These are phyloP conservation scores for Pyrenophora seminiperda DNA, from an alignment of 2,329 filamentous ascomycete species.

Conservation along the genomic window DNA sequence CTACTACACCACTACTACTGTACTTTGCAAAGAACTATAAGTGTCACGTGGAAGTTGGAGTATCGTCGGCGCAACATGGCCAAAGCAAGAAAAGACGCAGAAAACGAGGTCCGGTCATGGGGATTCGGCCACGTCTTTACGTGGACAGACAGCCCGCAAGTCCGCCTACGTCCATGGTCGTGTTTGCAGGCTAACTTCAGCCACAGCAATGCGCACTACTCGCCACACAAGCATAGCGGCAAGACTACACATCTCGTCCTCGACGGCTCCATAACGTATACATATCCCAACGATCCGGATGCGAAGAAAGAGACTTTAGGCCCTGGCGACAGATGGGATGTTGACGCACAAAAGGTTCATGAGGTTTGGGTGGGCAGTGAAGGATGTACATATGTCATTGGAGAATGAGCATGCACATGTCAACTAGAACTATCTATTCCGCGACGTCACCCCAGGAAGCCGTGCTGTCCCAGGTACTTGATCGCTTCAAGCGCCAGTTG, in stretches of 20 bases:
- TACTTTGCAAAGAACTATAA: too few relatives aligned
- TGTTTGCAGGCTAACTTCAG: background rate
- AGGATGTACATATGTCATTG: conserved; percentile 72
- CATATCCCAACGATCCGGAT: conserved; percentile 65
- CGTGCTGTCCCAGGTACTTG: conserved; percentile 52
- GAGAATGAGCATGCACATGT: conserved; percentile 49
- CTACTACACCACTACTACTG: too few relatives aligned
- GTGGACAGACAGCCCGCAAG: conserved; percentile 73
- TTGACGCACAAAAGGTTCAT: conserved; percentile 66
- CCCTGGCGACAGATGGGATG: conserved; percentile 67
- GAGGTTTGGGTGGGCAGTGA: conserved; percentile 71
- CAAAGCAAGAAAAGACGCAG: conserved; percentile 56
- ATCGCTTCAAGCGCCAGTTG: conserved; percentile 52
- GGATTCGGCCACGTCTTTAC: conserved; percentile 73
- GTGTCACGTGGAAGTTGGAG: too few relatives aligned
- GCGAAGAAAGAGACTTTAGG: conserved; percentile 64
- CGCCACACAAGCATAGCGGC: conserved; percentile 67
- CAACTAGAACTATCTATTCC: background rate
- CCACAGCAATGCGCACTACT: conserved; percentile 68
- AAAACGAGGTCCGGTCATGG: conserved; percentile 69
- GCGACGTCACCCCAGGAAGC: conserved; percentile 47
- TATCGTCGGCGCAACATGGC: conserved; percentile 27
- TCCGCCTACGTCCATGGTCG: conserved; percentile 19
- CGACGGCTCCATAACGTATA: conserved; percentile 67
- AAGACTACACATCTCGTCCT: conserved; percentile 73